Base-by-base conservation (phyloP, 2,329 filamentous ascomycete species). In the Fusarium lateritium region DNA sequence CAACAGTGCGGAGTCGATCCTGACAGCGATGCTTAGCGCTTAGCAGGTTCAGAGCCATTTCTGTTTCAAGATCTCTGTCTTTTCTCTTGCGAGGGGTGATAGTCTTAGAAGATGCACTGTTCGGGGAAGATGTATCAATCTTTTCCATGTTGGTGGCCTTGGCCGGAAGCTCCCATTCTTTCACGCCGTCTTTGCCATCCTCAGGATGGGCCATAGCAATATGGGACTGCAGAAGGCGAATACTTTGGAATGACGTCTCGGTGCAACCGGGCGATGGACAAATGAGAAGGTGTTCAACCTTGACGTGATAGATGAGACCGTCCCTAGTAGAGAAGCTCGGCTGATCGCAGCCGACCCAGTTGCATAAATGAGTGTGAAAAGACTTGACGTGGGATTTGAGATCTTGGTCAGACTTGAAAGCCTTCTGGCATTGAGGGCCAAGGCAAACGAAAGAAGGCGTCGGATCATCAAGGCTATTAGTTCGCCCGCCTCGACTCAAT, bases 251-350 rank as follows among this genome's bases (percentile, higher is more conserved):
- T 1, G 71, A 66, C n/a, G 70, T 72, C 50, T 83, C 80, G 34
- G 75, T 71, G 56, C 82, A 84, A 1, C 77, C 79, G 1, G 75
- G 67, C 2, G 77, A 75, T 0, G 82, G 82, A 31, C 82, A 84
- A 26, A 80, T 70, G 28, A 83, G 76, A 13, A 83, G 74, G 60
- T 84, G 82, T 46, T 83, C 79, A 21, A 74, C 73, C 56, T 83
- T 82, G 39, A 84, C 80, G 59, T 84, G 82, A 73, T 81, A 80
- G 17, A 78, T 76, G 33, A 84, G 76, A 10, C 77, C 80, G 34
- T 79, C 77, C 15, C 75, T 76, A 2, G 79, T 79, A 4, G 75
- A 69, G 54, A 83, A 84, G 45, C 76, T 76, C 1, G 74, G 65
- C 8, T 77, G 75, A 2, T 71, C 60, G 40, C 82, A 84, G 22